Base-by-base conservation (phyloP, 2,329 filamentous ascomycete species). In the Cladosporium halotolerans region DNA sequence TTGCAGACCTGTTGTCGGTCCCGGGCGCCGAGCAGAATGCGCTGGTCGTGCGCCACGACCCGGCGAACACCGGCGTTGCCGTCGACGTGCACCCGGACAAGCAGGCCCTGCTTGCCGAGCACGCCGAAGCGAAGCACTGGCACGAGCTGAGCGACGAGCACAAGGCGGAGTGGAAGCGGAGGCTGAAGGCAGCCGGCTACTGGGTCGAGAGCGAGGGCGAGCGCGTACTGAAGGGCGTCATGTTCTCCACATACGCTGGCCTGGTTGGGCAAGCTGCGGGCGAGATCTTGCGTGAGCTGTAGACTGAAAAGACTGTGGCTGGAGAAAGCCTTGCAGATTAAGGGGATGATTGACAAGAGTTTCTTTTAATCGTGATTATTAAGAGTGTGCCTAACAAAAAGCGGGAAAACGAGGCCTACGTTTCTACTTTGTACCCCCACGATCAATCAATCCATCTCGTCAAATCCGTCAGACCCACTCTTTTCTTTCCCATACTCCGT, bases 181-280 rank as follows among this genome's bases (percentile, higher is more conserved):
- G 78, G 64, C 76, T 95, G 34, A 75, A 76, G 52, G 77, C 84
- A 52, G 84, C 87, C 0, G 89, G 89, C 0, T 81, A 89, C 58
- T 95, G 88, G 89, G 80, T 81, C n/a, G 83, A 85, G 65, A 77
- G 81, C 36, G 87, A 92, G 76, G 87, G 88, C 2, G 88, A 92
- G 73, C 78, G 76, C 9, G 80, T 93, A 31, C 79, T 95, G 60
- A 83, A 84, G 70, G 86, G 88, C 2, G 80, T 95, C 32, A 73
- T 95, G 57, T 95, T 95, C 70, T 81, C 83, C 16, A 80, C 89
- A 70, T 75, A 88, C 58, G 86, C 80, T 1, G 85, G 80, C 2
- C 72, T 77, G 48, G 80, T 87, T 13, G 79, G 82, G 60, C 56
- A 72, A 65, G 56, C 68, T 62, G 60, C 57, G 3, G 50, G 52